These are phyloP conservation scores for Suillus alpinus DNA, from an alignment of 768 basidiomycete genomes.

Conservation along the genomic window DNA sequence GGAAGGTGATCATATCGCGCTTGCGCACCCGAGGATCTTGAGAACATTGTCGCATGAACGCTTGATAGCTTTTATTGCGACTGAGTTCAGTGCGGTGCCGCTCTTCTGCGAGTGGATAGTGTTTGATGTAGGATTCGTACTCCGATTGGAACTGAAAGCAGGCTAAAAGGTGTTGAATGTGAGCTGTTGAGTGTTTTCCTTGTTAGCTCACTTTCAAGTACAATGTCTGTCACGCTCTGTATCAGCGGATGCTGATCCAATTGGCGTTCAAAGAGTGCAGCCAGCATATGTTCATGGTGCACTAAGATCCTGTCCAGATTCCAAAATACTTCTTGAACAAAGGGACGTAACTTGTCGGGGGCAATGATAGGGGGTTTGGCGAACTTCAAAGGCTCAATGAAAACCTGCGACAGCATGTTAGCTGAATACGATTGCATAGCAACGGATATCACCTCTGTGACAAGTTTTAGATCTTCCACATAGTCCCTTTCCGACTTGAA, in stretches of 20 bases:
- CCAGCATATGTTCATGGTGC: conserved; percentile 69
- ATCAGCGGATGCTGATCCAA: conserved; percentile 83
- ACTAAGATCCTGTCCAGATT: conserved; percentile 69
- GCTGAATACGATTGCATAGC: not conserved
- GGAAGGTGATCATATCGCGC: conserved; percentile 76
- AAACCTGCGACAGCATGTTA: conserved; percentile 49
- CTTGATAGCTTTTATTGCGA: conserved; percentile 62
- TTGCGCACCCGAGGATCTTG: conserved; percentile 66
- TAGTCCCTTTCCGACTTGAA: conserved; percentile 90
- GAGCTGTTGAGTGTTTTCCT: conserved; percentile 5
- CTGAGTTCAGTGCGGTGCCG: conserved; percentile 75
- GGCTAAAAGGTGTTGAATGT: conserved; percentile 24
- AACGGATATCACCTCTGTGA: conserved; percentile 54
- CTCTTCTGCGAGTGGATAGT: conserved; percentile 85
- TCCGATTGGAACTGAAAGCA: conserved; percentile 50
- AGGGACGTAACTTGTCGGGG: conserved; percentile 52
- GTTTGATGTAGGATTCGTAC: conserved; percentile 83
- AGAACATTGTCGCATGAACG: conserved; percentile 61
- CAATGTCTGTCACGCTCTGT: conserved; percentile 78
- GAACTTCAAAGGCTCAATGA: conserved; percentile 60
- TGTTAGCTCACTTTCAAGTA: conserved; percentile 64
- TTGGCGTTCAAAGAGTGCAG: conserved; percentile 74
- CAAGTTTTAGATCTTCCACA: conserved; percentile 71
- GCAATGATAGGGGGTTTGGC: conserved; percentile 65
- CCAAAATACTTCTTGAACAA: conserved; percentile 80